phyloP scores from a whole-genome alignment of 768 basidiomycete species.

The Phaeotremella skinneri region DNA sequence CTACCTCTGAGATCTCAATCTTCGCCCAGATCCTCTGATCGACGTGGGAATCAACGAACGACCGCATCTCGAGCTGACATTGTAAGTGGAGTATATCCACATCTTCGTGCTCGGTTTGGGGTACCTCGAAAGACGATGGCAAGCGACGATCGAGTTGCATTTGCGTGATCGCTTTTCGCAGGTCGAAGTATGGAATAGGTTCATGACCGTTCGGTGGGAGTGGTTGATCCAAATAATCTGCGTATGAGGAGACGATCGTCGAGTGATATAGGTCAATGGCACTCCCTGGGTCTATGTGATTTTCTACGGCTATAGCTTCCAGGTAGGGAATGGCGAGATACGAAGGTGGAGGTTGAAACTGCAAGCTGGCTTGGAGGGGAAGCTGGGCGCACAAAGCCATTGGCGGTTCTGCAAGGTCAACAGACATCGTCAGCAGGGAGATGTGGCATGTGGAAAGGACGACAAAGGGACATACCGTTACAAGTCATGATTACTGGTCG shows the following conservation, averaged over 20 bases:
- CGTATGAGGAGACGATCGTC: conserved; percentile 28
- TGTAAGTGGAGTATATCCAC: too few relatives aligned
- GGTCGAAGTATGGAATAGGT: conserved; percentile 56
- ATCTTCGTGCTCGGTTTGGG: neutral
- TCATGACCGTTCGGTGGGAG: conserved; percentile 51
- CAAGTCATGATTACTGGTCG: conserved; percentile 93
- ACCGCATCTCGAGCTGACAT: conserved; percentile 49
- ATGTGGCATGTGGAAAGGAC: conserved; percentile 14
- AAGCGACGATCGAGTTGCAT: conserved; percentile 58
- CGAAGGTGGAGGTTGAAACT: conserved; percentile 63
- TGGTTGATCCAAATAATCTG: conserved; percentile 52
- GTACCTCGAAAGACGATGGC: neutral
- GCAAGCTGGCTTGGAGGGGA: conserved; percentile 69
- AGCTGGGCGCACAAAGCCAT: conserved; percentile 71
- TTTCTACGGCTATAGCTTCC: conserved; percentile 58
- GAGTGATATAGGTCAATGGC: conserved; percentile 16
- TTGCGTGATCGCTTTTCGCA: conserved; percentile 64
- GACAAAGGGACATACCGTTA: conserved; percentile 64
- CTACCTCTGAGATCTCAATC: conserved; percentile 51
- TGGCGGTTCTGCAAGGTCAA: conserved; percentile 59
- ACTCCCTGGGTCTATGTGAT: conserved; percentile 12
- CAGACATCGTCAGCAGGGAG: conserved; percentile 6
- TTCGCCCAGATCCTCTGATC: conserved; percentile 51
- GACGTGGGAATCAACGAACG: conserved; percentile 61
- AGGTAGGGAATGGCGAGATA: conserved; percentile 66